Percentiles rank a stretch among this genome's conserved stretches.
Conservation (phyloP, 2,329 filamentous ascomycete species). For the Exophiala sp. region DNA sequence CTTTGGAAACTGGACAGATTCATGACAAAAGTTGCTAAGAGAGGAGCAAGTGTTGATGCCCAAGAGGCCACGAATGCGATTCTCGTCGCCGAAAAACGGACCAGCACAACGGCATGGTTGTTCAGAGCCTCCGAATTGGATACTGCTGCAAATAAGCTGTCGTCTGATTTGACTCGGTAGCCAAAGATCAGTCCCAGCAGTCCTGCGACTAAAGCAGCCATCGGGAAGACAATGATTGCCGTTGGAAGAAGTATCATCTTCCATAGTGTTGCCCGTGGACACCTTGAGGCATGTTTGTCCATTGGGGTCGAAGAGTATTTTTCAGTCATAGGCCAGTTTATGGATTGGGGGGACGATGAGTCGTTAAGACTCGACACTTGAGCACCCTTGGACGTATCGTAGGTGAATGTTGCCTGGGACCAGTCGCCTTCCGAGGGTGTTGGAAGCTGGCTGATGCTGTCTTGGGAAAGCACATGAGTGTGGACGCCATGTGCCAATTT, state of each 20-base stretch:
- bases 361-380: conserved; percentile 6
- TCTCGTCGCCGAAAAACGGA: conserved; percentile 27
- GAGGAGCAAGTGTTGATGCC: conserved; percentile 25
- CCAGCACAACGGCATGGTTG: conserved; percentile 20
- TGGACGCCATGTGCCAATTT: conserved; percentile 1
- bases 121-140: conserved; percentile 13
- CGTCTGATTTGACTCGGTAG: conserved; percentile 20
- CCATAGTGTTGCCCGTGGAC: conserved; percentile 10
- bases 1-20: conserved; percentile 15
- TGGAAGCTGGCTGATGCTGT: conserved; percentile 5
- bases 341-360: neutral
- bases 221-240: conserved; percentile 20
- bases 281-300: conserved; percentile 3
- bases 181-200: conserved; percentile 25
- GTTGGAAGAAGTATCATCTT: conserved; percentile 23
- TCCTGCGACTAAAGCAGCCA: conserved; percentile 21
- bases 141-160: conserved; percentile 12
- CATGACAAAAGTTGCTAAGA: conserved; percentile 27
- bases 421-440: conserved; percentile 12
- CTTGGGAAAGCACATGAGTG: conserved; percentile 1
- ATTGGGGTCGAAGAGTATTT: conserved; percentile 15
- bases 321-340: conserved; percentile 16
- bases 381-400: conserved; percentile 4
- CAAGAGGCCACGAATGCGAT: conserved; percentile 26
- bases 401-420: conserved; percentile 12